Percentiles rank a stretch among this genome's conserved stretches.
These are phyloP conservation scores for Geotrichum klebahnii DNA, from an alignment of 1,139 yeast genomes.

Conservation along the genomic window DNA sequence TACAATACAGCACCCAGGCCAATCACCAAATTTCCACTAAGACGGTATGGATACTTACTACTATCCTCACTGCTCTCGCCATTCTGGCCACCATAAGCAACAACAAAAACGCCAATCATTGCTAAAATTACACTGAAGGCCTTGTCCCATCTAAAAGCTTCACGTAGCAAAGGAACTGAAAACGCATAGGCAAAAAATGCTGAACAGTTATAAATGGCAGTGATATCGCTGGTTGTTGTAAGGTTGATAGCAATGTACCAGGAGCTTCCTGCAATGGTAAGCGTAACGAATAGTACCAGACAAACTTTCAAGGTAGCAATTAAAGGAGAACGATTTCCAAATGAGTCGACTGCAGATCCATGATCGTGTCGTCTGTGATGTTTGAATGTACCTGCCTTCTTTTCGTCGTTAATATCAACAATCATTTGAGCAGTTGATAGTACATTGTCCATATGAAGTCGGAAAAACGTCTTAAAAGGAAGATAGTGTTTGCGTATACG, in stretches of 20 bases:
- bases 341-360: constrained; percentile 35
- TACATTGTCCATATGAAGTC: constrained; percentile 50
- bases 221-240: constrained; percentile 80
- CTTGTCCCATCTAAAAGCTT: constrained; percentile 62
- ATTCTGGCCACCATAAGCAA: constrained; percentile 62
- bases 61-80: constrained; percentile 31
- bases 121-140: constrained; percentile 68
- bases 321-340: constrained; percentile 27
- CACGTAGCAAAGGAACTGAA: constrained; percentile 68
- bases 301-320: constrained; percentile 43
- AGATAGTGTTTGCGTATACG: constrained; percentile 36
- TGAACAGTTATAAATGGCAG: constrained; percentile 86
- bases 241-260: constrained; percentile 84
- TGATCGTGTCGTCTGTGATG: constrained; percentile 5
- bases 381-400: constrained; percentile 40
- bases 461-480: constrained; percentile 42
- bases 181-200: constrained; percentile 85
- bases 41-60: constrained; percentile 53
- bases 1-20: constrained; percentile 75
- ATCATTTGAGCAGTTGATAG: constrained; percentile 48
- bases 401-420: constrained; percentile 44
- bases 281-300: constrained; percentile 50
- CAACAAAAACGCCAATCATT: constrained; percentile 68
- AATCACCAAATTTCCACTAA: constrained; percentile 68
- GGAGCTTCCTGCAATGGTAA: constrained; percentile 73